Evolutionary conservation across 345 rosid species (phyloP).

Genomic region (Pseudoturritis turrita): DNA sequence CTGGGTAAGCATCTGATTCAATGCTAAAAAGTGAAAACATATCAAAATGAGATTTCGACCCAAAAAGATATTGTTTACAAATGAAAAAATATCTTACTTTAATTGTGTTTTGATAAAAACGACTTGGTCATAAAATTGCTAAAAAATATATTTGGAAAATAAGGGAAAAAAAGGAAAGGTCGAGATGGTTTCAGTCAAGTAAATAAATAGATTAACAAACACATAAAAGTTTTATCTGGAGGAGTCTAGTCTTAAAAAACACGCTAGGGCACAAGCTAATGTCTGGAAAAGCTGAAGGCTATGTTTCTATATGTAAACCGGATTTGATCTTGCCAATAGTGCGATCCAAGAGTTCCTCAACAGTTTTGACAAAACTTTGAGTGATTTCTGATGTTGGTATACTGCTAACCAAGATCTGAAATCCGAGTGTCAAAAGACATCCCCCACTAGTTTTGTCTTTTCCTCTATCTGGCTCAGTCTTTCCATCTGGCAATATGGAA

Average conservation of each 20-base stretch:
- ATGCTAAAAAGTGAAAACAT: too few species aligned
- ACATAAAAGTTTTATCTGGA: background rate
- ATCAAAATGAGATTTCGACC: too few species aligned
- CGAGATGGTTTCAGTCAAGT: background rate
- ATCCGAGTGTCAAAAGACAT: conserved; percentile 42
- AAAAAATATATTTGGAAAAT: too few species aligned
- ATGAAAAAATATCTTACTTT: too few species aligned
- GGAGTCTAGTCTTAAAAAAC: background rate
- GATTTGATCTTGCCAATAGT: conserved; percentile 45
- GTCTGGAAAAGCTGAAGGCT: background rate
- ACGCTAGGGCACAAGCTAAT: background rate
- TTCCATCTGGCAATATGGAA: conserved; percentile 39
- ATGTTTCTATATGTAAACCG: conserved; percentile 7
- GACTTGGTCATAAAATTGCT: too few species aligned
- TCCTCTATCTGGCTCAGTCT: conserved; percentile 15
- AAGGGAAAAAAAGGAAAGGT: background rate
- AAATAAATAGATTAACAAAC: background rate
- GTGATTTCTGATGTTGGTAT: conserved; percentile 29
- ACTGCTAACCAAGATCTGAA: conserved; percentile 42
- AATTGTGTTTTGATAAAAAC: too few species aligned
- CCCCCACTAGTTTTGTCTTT: conserved; percentile 10
- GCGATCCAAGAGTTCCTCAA: conserved; percentile 34
- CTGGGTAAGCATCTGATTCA: too few species aligned
- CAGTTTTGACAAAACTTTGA: conserved; percentile 24
- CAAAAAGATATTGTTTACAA: too few species aligned